Evolutionary conservation across 108 stramenopile genomes (phyloP), one percentile per base, ranked within the genome.

Genomic region (Skeletonema menzelii): DNA sequence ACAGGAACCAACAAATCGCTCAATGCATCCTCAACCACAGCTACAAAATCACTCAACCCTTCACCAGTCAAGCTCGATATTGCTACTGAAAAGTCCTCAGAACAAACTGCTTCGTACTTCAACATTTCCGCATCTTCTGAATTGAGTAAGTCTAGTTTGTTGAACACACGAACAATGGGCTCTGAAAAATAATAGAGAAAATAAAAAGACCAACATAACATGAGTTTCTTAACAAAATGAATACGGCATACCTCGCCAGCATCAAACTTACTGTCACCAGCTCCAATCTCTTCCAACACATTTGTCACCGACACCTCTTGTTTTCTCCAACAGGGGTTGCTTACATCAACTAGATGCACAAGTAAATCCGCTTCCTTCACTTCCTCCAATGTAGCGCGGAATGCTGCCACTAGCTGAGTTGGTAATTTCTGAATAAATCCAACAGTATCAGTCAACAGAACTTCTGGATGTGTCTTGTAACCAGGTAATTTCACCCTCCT

Each of bases 361-460:
- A 97, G 65, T 6, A 98, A 91, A 77, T 97, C 96, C 12, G 97
- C 96, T 65, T 94, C 92, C 70, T 84, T 65, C 22, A 95, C 94
- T 80, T 97, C 98, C 67, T 98, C 98, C 27, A 98, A 75, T 1
- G 98, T 98, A 11, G 98, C 98, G 31, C 97, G 86, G 71, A 98
- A 98, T 4, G 97, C 96, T 13, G 97, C 98, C 1, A 98, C 94
- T 37, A 98, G 76, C 34, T 96, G 91, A 7, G 98, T 98, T 10
- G 98, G 98, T 8, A 98, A 85, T 68, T 97, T 97, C 65, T 97
- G 97, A 67, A 98, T 96, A 73, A 98, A 98, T 2, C 98, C 98
- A 17, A 98, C 98, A 8, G 98, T 98, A 75, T 98, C 98, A 26
- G 98, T 97, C 60, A 98, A 65, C 47, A 97, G 68, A 1, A 98